Base-by-base conservation (phyloP, 2,329 filamentous ascomycete species). In the Claviceps monticola region DNA sequence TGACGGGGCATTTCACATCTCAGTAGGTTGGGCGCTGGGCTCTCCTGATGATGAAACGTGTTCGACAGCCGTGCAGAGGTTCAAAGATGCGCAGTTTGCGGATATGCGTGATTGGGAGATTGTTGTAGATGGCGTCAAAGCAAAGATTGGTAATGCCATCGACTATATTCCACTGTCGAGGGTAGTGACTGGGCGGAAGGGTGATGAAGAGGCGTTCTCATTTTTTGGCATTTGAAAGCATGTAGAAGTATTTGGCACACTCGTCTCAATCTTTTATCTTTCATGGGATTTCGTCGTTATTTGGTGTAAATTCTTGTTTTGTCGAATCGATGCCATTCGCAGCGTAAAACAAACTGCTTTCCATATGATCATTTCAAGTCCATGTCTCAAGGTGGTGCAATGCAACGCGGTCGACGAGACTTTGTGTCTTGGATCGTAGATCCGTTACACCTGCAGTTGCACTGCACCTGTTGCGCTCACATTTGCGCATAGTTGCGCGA, bases 21-120 rank as follows among this genome's bases (percentile, higher is more conserved):
- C 89, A 46, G 80, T 98, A 52, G 93, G 84, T 0, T 97, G 91
- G 93, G 84, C 79, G 1, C 74, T 91, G 55, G 66, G 72, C 9
- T 64, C 70, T 43, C 82, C 80, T 0, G 70, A 65, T 5, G 53
- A 68, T 3, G 71, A 75, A 37, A 48, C 60, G 60, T 56, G 61
- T 2, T 51, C 62, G 5, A 57, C 56, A 29, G 62, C 60, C 1
- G 54, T 64, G 7, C 49, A 55, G 17, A 45, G 64, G 0, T 63
- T 66, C 37, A 53, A 52, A 29, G 36, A 57, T 6, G 26, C 56
- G 34, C 57, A 56, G 38, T 66, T 62, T 46, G 52, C 51, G 13
- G 60, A 56, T 3, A 59, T 78, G 11, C 60, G 56, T 9, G 61
- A 60, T 0, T 73, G 82, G 58, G 60, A 62, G 2, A 68, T 89